Evolutionary conservation across 179 eudicot genomes (phyloP).

Genomic region (Gypsophila paniculata): DNA sequence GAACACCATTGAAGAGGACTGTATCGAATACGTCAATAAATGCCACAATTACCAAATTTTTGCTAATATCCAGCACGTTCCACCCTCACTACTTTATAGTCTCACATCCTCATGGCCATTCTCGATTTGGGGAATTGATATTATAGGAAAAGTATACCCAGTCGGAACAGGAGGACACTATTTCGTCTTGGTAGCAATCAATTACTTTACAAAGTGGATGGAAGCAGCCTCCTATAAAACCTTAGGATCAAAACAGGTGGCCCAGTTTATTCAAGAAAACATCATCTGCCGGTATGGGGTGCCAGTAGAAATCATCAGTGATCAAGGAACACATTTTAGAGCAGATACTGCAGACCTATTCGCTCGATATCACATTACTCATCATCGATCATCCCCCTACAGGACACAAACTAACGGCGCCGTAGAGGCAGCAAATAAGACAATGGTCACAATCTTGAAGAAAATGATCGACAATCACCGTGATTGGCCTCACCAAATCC

Average conservation of each 20-base stretch:
- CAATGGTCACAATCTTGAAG: neutral
- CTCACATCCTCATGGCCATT: slow-evolving; percentile 18
- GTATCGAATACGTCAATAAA: neutral
- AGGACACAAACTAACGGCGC: slow-evolving; percentile 13
- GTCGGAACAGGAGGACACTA: neutral
- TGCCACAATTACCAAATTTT: neutral
- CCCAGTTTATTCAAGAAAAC: neutral
- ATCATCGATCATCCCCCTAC: neutral
- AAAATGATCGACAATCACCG: neutral
- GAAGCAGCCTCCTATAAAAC: neutral
- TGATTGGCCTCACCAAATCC: neutral
- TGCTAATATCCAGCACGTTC: neutral
- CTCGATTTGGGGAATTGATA: slow-evolving; percentile 21
- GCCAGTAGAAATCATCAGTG: neutral
- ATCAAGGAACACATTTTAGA: neutral
- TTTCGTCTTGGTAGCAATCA: slow-evolving; percentile 12
- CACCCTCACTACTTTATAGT: neutral
- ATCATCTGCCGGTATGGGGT: slow-evolving; percentile 19
- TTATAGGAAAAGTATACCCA: neutral
- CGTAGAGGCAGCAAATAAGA: slow-evolving; percentile 19
- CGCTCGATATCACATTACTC: neutral
- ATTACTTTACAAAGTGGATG: slow-evolving; percentile 16
- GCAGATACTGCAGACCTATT: neutral
- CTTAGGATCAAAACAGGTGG: neutral
- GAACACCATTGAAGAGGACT: slow-evolving; percentile 1